These are phyloP conservation scores for Cyclospora cayetanensis DNA, from an alignment of 169 alveolate species.

Conservation along the genomic window DNA sequence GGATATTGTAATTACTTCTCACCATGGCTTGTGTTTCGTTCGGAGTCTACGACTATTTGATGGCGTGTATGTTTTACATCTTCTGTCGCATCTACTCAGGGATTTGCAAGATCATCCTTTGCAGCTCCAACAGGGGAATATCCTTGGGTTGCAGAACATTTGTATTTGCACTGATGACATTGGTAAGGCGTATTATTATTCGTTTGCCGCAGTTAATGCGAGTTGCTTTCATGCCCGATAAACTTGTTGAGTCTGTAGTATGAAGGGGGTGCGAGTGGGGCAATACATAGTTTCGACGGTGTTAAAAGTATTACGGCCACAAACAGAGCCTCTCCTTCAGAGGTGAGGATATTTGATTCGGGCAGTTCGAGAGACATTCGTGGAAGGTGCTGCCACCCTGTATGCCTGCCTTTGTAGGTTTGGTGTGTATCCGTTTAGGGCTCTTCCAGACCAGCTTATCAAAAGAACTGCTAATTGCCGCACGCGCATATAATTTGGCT, in stretches of 20 bases:
- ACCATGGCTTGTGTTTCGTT: not conserved
- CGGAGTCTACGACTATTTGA: not conserved
- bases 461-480: not conserved
- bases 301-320: no score
- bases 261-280: no score
- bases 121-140: not conserved
- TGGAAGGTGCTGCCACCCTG: not conserved
- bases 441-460: constrained; percentile 13
- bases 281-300: no score
- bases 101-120: constrained; percentile 20
- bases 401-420: not conserved
- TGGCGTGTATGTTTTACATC: not conserved
- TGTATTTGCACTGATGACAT: constrained; percentile 44
- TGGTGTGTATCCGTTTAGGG: not conserved
- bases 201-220: not conserved
- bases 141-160: not conserved
- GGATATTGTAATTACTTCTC: no score
- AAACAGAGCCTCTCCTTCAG: no score
- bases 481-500: not conserved
- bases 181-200: not conserved
- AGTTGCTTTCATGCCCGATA: no score
- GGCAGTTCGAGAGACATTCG: not conserved
- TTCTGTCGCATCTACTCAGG: not conserved
- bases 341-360: no score
- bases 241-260: no score